These are phyloP conservation scores for Candida tunisiensis DNA, from an alignment of 1,139 yeast species.

Conservation along the genomic window DNA sequence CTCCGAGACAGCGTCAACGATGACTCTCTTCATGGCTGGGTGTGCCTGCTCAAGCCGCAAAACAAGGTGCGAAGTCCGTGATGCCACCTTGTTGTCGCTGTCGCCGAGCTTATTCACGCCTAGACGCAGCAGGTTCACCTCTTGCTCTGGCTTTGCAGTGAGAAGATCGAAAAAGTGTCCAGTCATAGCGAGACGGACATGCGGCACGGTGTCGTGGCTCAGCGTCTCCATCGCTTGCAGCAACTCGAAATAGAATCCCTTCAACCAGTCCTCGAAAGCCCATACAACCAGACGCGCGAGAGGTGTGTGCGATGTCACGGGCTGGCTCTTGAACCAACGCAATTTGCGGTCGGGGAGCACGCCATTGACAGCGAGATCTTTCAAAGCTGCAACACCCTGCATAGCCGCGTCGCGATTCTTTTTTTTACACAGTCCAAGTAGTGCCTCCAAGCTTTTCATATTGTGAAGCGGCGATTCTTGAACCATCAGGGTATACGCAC, in stretches of 20 bases:
- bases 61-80: conserved; percentile 72
- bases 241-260: conserved; percentile 53
- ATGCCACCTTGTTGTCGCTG: conserved; percentile 74
- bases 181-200: conserved; percentile 66
- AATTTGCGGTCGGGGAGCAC: conserved; percentile 74
- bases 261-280: conserved; percentile 83
- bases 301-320: conserved; percentile 24
- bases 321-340: conserved; percentile 67
- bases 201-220: conserved; percentile 83
- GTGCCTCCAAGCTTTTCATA: conserved; percentile 62
- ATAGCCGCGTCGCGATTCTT: conserved; percentile 89
- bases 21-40: conserved; percentile 85
- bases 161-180: conserved; percentile 66
- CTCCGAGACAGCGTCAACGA: conserved; percentile 69
- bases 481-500: conserved; percentile 78
- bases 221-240: conserved; percentile 50
- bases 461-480: conserved; percentile 95
- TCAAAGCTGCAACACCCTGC: conserved; percentile 77
- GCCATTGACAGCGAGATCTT: conserved; percentile 66
- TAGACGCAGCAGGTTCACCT: conserved; percentile 69
- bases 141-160: conserved; percentile 89
- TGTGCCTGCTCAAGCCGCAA: conserved; percentile 77
- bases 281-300: conserved; percentile 44
- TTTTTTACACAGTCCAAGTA: conserved; percentile 67
- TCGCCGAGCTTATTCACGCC: conserved; percentile 95